phyloP scores from a whole-genome alignment of 2,329 filamentous ascomycete species.

The Fusarium poae region DNA sequence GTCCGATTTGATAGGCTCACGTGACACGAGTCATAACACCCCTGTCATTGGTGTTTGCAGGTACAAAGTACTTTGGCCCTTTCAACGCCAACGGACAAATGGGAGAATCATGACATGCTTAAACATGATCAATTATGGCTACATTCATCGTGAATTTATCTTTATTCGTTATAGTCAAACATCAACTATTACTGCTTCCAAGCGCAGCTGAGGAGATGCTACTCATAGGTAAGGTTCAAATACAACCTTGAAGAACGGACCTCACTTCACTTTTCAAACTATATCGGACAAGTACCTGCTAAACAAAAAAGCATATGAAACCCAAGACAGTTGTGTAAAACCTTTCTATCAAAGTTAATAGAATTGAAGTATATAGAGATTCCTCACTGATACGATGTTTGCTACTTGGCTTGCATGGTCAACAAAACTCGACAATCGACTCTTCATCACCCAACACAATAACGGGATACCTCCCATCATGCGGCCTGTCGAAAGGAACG shows the following conservation, averaged over 20 bases:
- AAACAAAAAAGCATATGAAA: too few relatives aligned
- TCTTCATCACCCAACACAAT: background rate
- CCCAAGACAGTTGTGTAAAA: too few relatives aligned
- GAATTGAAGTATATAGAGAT: background rate
- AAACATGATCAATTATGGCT: conserved; percentile 1
- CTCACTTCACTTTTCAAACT: too few relatives aligned
- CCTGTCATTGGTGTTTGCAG: conserved; percentile 1
- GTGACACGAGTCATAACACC: conserved; percentile 29
- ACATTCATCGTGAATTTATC: background rate
- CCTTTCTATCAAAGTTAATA: background rate
- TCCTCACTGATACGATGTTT: background rate
- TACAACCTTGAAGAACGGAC: too few relatives aligned
- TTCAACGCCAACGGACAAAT: conserved; percentile 11
- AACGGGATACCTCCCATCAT: background rate
- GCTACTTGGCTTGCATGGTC: background rate
- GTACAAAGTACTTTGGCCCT: conserved; percentile 2
- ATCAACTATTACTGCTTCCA: background rate
- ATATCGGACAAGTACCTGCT: too few relatives aligned
- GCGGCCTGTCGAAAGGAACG: background rate
- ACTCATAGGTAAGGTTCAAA: too few relatives aligned
- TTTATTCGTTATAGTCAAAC: background rate
- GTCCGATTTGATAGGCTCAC: conserved; percentile 44
- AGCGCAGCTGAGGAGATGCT: too few relatives aligned
- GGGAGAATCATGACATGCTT: conserved; percentile 10
- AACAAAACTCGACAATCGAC: too few relatives aligned